phyloP scores from a whole-genome alignment of 192 early-diverging fungal species.

The Cladochytrium replicatum region DNA sequence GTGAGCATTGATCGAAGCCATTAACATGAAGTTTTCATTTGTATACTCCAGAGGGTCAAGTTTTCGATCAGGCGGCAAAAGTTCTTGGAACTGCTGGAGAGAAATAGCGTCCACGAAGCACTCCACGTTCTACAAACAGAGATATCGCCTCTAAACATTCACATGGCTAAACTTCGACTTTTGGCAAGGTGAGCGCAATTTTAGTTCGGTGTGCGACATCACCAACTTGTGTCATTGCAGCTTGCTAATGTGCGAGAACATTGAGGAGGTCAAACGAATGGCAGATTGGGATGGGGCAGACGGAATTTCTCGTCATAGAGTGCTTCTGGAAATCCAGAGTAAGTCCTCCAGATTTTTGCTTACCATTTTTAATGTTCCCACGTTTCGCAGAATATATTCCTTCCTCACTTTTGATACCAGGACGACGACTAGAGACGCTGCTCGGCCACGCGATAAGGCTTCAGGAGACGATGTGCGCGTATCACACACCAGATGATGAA shows the following conservation, averaged over 20 bases:
- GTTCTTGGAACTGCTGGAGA: conserved; percentile 79
- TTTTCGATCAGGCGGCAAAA: conserved; percentile 84
- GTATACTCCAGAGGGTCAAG: too few species aligned
- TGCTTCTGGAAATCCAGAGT: conserved; percentile 61
- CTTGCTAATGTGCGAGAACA: conserved; percentile 57
- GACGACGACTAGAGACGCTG: conserved; percentile 70
- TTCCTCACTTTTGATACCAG: conserved; percentile 77
- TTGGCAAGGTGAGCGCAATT: conserved; percentile 52
- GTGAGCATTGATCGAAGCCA: too few species aligned
- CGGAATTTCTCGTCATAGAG: conserved; percentile 52
- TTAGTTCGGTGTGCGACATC: not conserved
- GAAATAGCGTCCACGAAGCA: conserved; percentile 56
- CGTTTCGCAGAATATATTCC: conserved; percentile 61
- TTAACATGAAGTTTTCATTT: too few species aligned
- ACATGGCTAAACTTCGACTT: conserved; percentile 60
- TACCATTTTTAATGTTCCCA: conserved; percentile 23
- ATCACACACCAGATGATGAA: conserved; percentile 62
- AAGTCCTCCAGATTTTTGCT: conserved; percentile 12
- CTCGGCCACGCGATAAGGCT: conserved; percentile 66
- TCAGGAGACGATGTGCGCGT: conserved; percentile 70
- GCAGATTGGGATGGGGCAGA: conserved; percentile 73
- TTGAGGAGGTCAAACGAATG: conserved; percentile 54
- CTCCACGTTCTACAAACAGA: conserved; percentile 70
- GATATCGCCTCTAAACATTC: conserved; percentile 58
- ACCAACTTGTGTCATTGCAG: conserved; percentile 20